phyloP scores from a whole-genome alignment of 345 rosid genomes.

The Geranium rotundifolium region DNA sequence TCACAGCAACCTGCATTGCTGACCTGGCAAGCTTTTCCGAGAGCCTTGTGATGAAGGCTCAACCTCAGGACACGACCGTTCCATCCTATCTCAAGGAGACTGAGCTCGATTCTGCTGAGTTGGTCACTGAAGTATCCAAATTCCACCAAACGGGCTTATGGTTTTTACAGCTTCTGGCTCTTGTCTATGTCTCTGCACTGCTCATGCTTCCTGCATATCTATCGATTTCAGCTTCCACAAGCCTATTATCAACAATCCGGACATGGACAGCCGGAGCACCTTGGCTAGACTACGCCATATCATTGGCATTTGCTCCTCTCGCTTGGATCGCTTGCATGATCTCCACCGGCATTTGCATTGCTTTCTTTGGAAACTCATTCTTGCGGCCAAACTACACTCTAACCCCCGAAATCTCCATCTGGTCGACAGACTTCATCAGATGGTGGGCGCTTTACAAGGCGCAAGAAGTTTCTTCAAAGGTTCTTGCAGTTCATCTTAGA shows the following conservation, averaged over 20 bases:
- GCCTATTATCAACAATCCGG: constrained; percentile 16
- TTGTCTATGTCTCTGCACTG: constrained; percentile 27
- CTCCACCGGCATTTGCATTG: constrained; percentile 27
- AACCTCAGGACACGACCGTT: constrained; percentile 22
- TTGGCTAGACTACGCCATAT: constrained; percentile 17
- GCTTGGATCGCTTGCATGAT: constrained; percentile 55
- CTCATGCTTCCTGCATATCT: constrained; percentile 43
- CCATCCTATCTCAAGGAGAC: constrained; percentile 18
- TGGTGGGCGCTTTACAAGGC: constrained; percentile 73
- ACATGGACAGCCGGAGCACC: constrained; percentile 8
- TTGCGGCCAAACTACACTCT: constrained; percentile 42
- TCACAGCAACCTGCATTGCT: constrained; percentile 51
- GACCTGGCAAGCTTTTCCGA: constrained; percentile 57
- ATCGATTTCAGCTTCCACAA: constrained; percentile 34
- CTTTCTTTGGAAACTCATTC: constrained; percentile 48
- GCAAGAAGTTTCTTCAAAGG: constrained; percentile 45
- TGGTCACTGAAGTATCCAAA: constrained; percentile 24
- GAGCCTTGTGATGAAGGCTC: constrained; percentile 35
- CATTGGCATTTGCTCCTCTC: constrained; percentile 41
- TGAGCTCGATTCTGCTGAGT: constrained; percentile 19
- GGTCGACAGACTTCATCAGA: constrained; percentile 47
- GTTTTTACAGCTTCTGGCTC: constrained; percentile 39
- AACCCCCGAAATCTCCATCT: constrained; percentile 36
- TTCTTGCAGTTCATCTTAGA: constrained; percentile 48
- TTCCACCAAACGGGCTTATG: constrained; percentile 25